Base-by-base conservation (phyloP, 1,284 basidiomycete genomes). In the Ceratobasidium sp. region DNA sequence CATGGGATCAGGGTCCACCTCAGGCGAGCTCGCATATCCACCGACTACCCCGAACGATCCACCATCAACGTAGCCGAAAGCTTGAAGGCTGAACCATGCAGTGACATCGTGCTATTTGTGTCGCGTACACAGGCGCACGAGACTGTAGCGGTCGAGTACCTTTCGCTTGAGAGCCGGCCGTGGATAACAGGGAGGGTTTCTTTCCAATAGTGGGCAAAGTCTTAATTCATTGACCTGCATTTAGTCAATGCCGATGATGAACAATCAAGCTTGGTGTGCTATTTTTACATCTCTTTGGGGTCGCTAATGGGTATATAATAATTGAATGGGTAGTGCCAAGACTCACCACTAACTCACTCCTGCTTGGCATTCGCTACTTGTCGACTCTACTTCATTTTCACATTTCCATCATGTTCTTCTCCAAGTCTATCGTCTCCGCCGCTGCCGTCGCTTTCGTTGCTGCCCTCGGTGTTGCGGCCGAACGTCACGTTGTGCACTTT, bases 401-500 rank as follows among this genome's bases (percentile, higher is more conserved):
- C 15, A 15, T 18, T 26, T 44, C 42, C 6, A 51, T 13, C n/a
- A 72, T 61, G 56, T 60, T 60, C 56, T 46, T 42, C 13, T 61
- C 40, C 56, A 61, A 72, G 42, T 61, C 39, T 7, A 26, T 67
- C 33, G 18, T 64, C 33, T 61, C 73, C 23, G n/a, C 73, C 23
- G 26, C 66, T 5, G 20, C 49, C n/a, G 44, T 66, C 2, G 51
- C 51, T 42, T 53, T 67, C 53, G 66, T 80, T 63, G 67, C 49
- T n/a, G 49, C 58, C 23, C 28, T 72, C 58, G 51, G 78, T 33
- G 77, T 53, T n/a, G 33, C 58, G 26, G 83, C 81, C 1, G 84
- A 84, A 70, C 60, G 81, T 1, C 84, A 84, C 79, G 83, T 81
- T 28, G 80, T 84, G 28, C 80, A 70, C 26, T 84, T 84, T 77